phyloP scores from a whole-genome alignment of 768 basidiomycete species.

The Leccinum disarticulatum region DNA sequence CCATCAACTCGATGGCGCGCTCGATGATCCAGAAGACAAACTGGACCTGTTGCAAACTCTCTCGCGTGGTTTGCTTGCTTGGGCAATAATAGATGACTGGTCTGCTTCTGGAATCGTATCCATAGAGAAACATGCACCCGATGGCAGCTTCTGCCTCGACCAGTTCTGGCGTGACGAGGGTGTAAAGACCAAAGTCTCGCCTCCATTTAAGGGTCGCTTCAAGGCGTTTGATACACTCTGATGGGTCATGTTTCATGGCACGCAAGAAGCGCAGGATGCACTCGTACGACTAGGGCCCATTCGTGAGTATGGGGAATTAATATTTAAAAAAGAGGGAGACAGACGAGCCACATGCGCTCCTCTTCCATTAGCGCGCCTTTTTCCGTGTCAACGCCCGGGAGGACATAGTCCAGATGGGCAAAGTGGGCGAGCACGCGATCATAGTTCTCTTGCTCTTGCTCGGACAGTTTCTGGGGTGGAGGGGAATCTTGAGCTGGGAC shows the following conservation, averaged over 20 bases:
- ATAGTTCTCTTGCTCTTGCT: slow-evolving; percentile 48
- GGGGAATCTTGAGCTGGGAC: slow-evolving; percentile 28
- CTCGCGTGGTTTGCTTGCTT: slow-evolving; percentile 76
- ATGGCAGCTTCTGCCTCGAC: slow-evolving; percentile 82
- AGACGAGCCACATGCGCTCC: slow-evolving; percentile 77
- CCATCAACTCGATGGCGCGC: slow-evolving; percentile 73
- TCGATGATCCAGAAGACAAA: slow-evolving; percentile 79
- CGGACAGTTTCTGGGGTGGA: slow-evolving; percentile 39
- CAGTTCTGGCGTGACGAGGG: slow-evolving; percentile 53
- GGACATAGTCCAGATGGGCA: slow-evolving; percentile 44
- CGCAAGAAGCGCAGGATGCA: slow-evolving; percentile 76
- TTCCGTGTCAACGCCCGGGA: slow-evolving; percentile 45
- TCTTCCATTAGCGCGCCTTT: slow-evolving; percentile 53
- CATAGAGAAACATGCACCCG: slow-evolving; percentile 81
- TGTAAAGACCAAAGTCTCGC: slow-evolving; percentile 73
- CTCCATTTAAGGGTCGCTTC: slow-evolving; percentile 79
- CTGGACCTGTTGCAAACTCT: slow-evolving; percentile 65
- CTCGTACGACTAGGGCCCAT: slow-evolving; percentile 49
- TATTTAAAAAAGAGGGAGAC: slow-evolving; percentile 27
- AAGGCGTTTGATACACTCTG: slow-evolving; percentile 57
- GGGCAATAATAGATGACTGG: slow-evolving; percentile 71
- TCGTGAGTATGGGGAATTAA: not conserved
- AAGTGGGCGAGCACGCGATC: slow-evolving; percentile 59
- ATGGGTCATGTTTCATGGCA: slow-evolving; percentile 69
- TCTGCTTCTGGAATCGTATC: slow-evolving; percentile 65